Base-by-base conservation (phyloP, 1,284 basidiomycete genomes). In the Irpex sp. region DNA sequence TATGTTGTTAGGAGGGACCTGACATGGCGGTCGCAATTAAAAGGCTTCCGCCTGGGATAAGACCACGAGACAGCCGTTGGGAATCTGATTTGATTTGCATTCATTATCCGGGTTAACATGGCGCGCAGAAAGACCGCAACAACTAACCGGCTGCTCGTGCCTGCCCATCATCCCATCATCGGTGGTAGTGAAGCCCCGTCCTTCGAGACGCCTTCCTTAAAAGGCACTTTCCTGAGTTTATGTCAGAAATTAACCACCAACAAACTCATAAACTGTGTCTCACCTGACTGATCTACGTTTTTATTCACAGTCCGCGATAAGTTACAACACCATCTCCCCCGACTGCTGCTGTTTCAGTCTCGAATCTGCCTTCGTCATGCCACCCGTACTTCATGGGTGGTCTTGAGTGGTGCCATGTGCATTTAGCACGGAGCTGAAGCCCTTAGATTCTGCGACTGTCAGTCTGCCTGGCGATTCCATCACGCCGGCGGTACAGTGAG, bases 131-230 rank as follows among this genome's bases (percentile, higher is more conserved):
- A 21, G 55, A 31, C 55, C 26, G 55, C 55, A 17, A n/a, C 15
- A 17, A 38, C 36, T 36, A 17, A 34, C 38, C 38, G 55, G 19
- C 37, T 51, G 40, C 58, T 48, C 44, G 44, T 52, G 55, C 34
- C 21, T 57, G 44, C 56, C 60, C 60, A 62, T 61, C 60, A 61
- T 44, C 34, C 11, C 54, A 61, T 62, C 60, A 62, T 59, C 59
- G 59, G 59, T 15, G 26, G 59, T 48, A 51, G 48, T 17, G 6
- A 52, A 60, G 9, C 37, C n/a, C 55, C 55, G 54, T 62, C 15
- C 55, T 47, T 49, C 38, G 38, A 57, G 38, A 31, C 17, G 17
- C 17, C 21, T 17, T 17, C 49, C 17, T 17, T 2, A 52, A 48
- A 13, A 13, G 11, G 44, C 17, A 52, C 17, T 19, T 17, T 17